These are phyloP conservation scores for Rhipidocladum racemiflorum DNA, from an alignment of 176 grass and related monocot species.

Conservation along the genomic window DNA sequence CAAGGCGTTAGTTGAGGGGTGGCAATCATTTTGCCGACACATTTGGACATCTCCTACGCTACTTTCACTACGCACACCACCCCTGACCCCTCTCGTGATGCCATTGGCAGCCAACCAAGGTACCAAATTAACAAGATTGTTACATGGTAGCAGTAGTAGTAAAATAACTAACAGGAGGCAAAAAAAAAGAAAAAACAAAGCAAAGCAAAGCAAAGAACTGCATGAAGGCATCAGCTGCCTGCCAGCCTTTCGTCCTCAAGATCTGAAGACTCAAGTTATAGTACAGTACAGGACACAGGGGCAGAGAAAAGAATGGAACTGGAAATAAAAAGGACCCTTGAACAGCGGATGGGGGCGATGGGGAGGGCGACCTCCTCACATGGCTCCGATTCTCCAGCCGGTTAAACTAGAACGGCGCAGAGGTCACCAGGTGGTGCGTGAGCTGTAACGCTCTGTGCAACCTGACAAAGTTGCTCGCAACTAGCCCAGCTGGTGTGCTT, in stretches of 20 bases:
- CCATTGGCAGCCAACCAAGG: neutral
- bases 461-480: conserved; percentile 39
- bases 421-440: conserved; percentile 37
- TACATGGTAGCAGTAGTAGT: neutral
- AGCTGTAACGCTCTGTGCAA: conserved; percentile 37
- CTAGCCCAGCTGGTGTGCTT: conserved; percentile 25
- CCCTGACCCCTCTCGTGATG: neutral
- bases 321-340: conserved; percentile 31
- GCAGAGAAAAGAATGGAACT: neutral
- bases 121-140: neutral
- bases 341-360: conserved; percentile 29
- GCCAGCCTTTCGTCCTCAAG: neutral
- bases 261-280: conserved; percentile 7
- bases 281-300: neutral
- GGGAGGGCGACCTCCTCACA: conserved; percentile 23
- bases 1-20: conserved; percentile 50
- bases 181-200: too few relatives aligned
- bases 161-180: neutral
- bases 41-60: conserved; percentile 33
- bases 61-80: neutral
- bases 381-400: conserved; percentile 37
- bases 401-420: conserved; percentile 40
- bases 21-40: conserved; percentile 52
- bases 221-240: neutral
- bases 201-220: neutral